These are phyloP conservation scores for Ambrosia artemisiifolia DNA, from an alignment of 129 eudicot species.

Conservation along the genomic window DNA sequence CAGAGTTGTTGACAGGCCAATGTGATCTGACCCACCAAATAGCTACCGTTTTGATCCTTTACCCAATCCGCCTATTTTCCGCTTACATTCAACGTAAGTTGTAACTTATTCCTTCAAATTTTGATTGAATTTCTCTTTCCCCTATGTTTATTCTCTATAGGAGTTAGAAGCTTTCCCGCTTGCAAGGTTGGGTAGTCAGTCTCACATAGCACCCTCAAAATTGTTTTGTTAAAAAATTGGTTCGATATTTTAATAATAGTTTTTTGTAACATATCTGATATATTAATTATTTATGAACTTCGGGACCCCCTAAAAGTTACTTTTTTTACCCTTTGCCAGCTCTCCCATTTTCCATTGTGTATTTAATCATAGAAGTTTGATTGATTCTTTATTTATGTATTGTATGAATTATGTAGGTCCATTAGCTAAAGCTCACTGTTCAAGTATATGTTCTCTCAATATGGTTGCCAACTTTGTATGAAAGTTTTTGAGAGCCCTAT, in stretches of 20 bases:
- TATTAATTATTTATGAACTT: too few relatives aligned
- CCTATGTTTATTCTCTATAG: too few relatives aligned
- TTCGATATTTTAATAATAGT: too few relatives aligned
- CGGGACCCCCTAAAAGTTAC: too few relatives aligned
- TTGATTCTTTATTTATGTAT: conserved; percentile 11
- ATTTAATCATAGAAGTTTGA: too few relatives aligned
- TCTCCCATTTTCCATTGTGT: too few relatives aligned
- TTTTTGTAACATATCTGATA: too few relatives aligned
- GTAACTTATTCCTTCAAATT: neutral
- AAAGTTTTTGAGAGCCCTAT: conserved; percentile 38
- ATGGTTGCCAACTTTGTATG: conserved; percentile 56
- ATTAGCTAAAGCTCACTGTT: conserved; percentile 49
- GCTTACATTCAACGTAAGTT: neutral
- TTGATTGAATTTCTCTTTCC: too few relatives aligned
- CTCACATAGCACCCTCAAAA: neutral
- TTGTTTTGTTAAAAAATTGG: neutral
- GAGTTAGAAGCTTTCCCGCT: too few relatives aligned
- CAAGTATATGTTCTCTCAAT: conserved; percentile 38
- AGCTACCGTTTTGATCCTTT: neutral
- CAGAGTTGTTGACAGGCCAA: neutral
- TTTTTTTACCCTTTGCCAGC: too few relatives aligned
- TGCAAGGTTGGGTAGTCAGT: too few relatives aligned
- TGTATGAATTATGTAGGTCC: too few relatives aligned
- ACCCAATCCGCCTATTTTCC: neutral
- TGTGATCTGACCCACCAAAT: neutral